A percentile compares a stretch with the other conserved stretches of the same genome.
Evolutionary conservation across 2,329 filamentous ascomycete species (phyloP).

Genomic region (Penicillium sp.): DNA sequence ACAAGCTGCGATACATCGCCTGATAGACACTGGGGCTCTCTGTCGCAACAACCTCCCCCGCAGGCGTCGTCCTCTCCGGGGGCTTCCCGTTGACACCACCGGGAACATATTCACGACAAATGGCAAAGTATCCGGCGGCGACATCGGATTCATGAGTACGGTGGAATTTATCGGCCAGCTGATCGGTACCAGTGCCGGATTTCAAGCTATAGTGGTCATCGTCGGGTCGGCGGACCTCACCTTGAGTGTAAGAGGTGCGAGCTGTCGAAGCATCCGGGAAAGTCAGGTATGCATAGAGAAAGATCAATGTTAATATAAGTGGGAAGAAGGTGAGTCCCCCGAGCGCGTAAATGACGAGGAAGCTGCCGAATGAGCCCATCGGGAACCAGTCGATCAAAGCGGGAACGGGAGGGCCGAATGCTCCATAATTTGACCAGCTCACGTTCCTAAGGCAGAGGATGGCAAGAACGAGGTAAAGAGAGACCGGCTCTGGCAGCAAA

Average conservation of each 20-base stretch:
- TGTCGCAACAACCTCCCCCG: conserved; percentile 74
- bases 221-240: conserved; percentile 54
- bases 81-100: conserved; percentile 92
- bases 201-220: conserved; percentile 70
- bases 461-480: conserved; percentile 7
- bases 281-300: conserved; percentile 71
- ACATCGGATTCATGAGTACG: conserved; percentile 71
- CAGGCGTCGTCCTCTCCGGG: conserved; percentile 80
- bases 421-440: conserved; percentile 35
- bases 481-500: conserved; percentile 22
- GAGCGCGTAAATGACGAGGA: conserved; percentile 78
- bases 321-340: conserved; percentile 89
- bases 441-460: conserved; percentile 2
- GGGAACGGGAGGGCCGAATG: conserved; percentile 32
- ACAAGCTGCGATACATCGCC: conserved; percentile 95
- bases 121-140: conserved; percentile 91
- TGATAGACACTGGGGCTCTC: conserved; percentile 96
- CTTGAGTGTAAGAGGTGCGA: conserved; percentile 42
- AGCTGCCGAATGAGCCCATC: conserved; percentile 54
- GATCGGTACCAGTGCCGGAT: conserved; percentile 62
- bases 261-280: conserved; percentile 55
- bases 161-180: conserved; percentile 65
- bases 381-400: conserved; percentile 38
- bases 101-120: conserved; percentile 88
- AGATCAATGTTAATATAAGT: conserved; percentile 63